phyloP scores from a whole-genome alignment of 371 early-diverging fungal species.

The Syncephalastrum racemosum region DNA sequence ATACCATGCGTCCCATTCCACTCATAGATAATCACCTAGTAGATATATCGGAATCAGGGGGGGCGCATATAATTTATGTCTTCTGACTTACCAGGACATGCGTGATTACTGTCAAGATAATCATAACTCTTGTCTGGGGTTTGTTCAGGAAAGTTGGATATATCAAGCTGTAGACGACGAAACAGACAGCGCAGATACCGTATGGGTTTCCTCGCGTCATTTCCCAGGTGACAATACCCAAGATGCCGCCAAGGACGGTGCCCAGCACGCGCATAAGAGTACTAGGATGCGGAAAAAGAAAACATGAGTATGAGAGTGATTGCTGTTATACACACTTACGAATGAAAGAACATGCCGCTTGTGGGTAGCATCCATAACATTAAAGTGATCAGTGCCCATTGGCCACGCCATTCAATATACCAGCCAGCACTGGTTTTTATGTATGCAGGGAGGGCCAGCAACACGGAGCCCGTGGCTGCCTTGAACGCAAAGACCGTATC shows the following conservation, averaged over 20 bases:
- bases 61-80: too few relatives aligned
- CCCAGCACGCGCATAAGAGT: constrained; percentile 25
- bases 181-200: constrained; percentile 26
- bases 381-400: constrained; percentile 36
- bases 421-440: constrained; percentile 5
- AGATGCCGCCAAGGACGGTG: constrained; percentile 24
- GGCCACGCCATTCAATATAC: constrained; percentile 30
- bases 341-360: constrained; percentile 34
- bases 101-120: constrained; percentile 29
- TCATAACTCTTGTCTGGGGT: constrained; percentile 18
- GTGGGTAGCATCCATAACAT: constrained; percentile 39
- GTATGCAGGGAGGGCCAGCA: constrained; percentile 1
- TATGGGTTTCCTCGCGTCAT: constrained; percentile 34
- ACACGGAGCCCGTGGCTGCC: constrained; percentile 9
- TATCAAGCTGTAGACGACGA: constrained; percentile 22
- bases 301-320: background rate
- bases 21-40: constrained; percentile 23
- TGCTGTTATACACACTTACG: constrained; percentile 8
- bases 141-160: constrained; percentile 33
- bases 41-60: background rate
- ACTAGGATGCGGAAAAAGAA: constrained; percentile 14
- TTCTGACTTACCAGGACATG: constrained; percentile 16
- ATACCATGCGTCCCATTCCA: constrained; percentile 14
- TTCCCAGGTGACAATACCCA: constrained; percentile 38
- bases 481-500: constrained; percentile 9